Evolutionary conservation across 352 stramenopile genomes (phyloP).

Genomic region (Pythium biforme): DNA sequence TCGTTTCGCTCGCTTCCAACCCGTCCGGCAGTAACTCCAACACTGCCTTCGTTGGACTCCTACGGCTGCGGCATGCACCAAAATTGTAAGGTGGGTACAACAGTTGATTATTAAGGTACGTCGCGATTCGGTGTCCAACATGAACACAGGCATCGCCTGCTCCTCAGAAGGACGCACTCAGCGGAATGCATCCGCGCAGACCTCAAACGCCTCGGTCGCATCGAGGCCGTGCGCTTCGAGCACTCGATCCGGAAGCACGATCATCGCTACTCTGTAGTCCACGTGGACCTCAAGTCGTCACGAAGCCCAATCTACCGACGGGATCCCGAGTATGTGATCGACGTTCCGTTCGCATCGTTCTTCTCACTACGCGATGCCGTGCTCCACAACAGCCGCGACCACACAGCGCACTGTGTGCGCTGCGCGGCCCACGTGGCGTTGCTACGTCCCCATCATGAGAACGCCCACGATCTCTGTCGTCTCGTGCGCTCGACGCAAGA

Average conservation of each 20-base stretch:
- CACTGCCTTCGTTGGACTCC: too few relatives aligned
- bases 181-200: neutral
- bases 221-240: slow-evolving; percentile 12
- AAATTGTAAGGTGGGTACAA: too few relatives aligned
- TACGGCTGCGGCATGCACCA: too few relatives aligned
- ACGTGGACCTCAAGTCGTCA: slow-evolving; percentile 2
- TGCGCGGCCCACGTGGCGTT: neutral
- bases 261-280: slow-evolving; percentile 13
- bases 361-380: neutral
- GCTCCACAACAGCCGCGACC: neutral
- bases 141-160: too few relatives aligned
- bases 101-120: too few relatives aligned
- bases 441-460: neutral
- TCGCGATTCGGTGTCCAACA: too few relatives aligned
- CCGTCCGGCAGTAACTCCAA: too few relatives aligned
- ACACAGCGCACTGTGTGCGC: too few relatives aligned
- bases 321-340: slow-evolving; percentile 6
- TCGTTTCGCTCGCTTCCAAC: too few relatives aligned
- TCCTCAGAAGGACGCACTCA: too few relatives aligned
- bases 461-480: neutral
- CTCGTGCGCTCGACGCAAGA: too few relatives aligned
- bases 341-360: neutral
- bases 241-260: slow-evolving; percentile 13
- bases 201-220: neutral
- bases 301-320: neutral